Conservation (phyloP, 2,329 filamentous ascomycete genomes). For the Thelonectria rubi region DNA sequence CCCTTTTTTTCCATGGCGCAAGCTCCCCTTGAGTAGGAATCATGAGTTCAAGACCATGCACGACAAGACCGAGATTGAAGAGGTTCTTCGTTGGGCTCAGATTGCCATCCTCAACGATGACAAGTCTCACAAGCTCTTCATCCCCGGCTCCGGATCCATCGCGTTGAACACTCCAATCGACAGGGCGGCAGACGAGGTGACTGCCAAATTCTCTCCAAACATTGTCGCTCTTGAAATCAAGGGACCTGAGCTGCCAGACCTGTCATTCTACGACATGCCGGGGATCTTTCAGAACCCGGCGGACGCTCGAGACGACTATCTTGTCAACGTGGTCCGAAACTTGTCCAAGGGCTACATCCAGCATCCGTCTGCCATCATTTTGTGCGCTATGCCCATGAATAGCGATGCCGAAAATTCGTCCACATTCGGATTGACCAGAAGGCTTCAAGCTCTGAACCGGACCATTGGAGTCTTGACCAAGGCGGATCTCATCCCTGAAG, state of each 20-base stretch:
- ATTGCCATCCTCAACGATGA: constrained; percentile 77
- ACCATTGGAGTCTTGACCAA: constrained; percentile 86
- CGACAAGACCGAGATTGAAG: constrained; percentile 70
- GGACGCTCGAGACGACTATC: constrained; percentile 69
- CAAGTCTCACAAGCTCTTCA: constrained; percentile 60
- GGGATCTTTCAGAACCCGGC: constrained; percentile 80
- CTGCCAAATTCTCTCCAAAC: constrained; percentile 83
- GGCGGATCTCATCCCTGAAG: constrained; percentile 73
- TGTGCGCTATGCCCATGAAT: constrained; percentile 82
- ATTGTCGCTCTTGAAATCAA: constrained; percentile 80
- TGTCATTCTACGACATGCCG: constrained; percentile 87
- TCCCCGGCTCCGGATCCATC: constrained; percentile 59
- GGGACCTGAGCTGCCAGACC: constrained; percentile 73
- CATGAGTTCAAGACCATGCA: constrained; percentile 71
- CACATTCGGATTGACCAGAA: constrained; percentile 71
- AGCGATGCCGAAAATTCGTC: constrained; percentile 79
- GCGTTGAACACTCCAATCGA: constrained; percentile 47
- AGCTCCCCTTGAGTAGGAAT: constrained; percentile 54
- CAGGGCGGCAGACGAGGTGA: constrained; percentile 52
- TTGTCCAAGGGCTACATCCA: constrained; percentile 75
- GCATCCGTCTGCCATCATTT: constrained; percentile 75
- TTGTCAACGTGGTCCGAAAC: constrained; percentile 77
- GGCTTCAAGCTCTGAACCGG: constrained; percentile 63
- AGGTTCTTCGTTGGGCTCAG: constrained; percentile 77
- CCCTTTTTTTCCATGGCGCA: constrained; percentile 73